Evolutionary conservation across 106 monocot genomes (phyloP), one percentile per base, ranked within the genome.

Genomic region (Dendrobium chrysotoxum): DNA sequence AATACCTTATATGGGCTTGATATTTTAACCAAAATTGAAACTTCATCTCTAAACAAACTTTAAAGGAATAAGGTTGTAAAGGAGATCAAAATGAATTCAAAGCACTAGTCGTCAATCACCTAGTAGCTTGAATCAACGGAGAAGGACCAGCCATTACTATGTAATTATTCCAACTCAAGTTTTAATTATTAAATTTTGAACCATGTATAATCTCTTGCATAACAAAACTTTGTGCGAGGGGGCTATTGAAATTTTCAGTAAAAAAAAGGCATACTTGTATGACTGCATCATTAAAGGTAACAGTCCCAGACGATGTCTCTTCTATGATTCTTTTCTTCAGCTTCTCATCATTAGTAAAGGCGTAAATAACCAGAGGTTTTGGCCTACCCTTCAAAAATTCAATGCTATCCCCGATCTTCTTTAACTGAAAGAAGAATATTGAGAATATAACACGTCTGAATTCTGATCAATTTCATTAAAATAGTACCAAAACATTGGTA

Each of bases 291-390:
- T 97, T 97, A 40, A 97, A 94, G 15, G 82, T 85, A 30, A 97
- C 40, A 31, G 81, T 79, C 66, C 96, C 96, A 5, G 96, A 97
- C 53, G 93, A 92, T 26, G 96, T 97, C 68, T 90, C 94, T 2
- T 77, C 85, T 8, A 82, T 17, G 9, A 97, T 80, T 64, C 79
- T 81, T 40, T 41, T 78, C 79, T 80, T 92, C 40, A 97, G 79
- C 16, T 77, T 79, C 47, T 89, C 88, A 54, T 94, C 35, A 4
- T 86, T 76, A 45, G 92, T 92, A 84, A 97, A 97, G 7, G 88
- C 96, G 41, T 97, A 94, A 46, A 97, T 91, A 6, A 86, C 94
- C 5, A 97, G 90, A 30, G 96, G 88, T 74, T 92, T 97, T 18
- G 90, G 92, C 66, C 87, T 87, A 23, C 75, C 85, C 66, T 77